Conservation (phyloP, 257 asterid genomes). For the Lithospermum erythrorhizon region DNA sequence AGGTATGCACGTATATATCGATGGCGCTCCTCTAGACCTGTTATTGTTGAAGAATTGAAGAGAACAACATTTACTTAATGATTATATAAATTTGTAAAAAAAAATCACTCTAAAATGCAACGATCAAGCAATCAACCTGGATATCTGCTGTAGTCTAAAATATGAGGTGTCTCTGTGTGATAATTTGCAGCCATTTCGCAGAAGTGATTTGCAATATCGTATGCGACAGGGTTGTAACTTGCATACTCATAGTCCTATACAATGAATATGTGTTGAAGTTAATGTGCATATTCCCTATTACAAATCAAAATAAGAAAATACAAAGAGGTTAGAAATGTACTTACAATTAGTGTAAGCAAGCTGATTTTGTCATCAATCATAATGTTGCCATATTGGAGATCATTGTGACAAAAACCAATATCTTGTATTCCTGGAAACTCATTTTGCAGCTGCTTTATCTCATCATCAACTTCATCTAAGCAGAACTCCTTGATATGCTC, state of each 20-base stretch:
- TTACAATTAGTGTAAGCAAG: constrained; percentile 58
- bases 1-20: constrained; percentile 57
- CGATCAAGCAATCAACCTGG: constrained; percentile 46
- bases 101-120: background rate
- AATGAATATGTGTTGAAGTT: background rate
- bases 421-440: constrained; percentile 36
- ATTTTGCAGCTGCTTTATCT: constrained; percentile 41
- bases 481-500: constrained; percentile 39
- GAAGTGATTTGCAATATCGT: constrained; percentile 93
- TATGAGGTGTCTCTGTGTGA: constrained; percentile 79
- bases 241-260: constrained; percentile 84
- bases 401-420: constrained; percentile 92
- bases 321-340: constrained; percentile 10
- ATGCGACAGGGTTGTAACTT: constrained; percentile 80
- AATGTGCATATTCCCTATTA: background rate
- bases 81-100: background rate
- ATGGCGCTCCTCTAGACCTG: constrained; percentile 63
- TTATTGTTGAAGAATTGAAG: constrained; percentile 12
- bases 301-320: background rate
- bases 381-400: constrained; percentile 88
- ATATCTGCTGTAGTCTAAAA: constrained; percentile 65
- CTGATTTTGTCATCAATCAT: constrained; percentile 57
- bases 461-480: constrained; percentile 41
- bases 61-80: background rate
- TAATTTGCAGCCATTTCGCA: constrained; percentile 96